Evolutionary conservation across 1,139 yeast genomes (phyloP).

Genomic region (Yamadazyma jaroonii): DNA sequence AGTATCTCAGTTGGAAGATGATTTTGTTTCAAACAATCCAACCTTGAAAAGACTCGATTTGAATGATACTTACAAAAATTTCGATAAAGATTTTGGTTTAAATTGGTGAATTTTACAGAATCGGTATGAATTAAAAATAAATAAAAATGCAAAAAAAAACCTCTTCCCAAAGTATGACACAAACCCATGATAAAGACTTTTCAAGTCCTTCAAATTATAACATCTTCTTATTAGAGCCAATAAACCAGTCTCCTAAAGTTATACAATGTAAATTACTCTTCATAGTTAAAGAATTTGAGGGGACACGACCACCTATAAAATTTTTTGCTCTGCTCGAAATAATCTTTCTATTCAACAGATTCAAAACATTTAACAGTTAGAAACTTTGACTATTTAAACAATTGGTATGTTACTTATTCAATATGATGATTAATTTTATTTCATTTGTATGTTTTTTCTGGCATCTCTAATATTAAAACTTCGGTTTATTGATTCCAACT

Average conservation of each 20-base stretch:
- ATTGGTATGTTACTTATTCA: conserved; percentile 3
- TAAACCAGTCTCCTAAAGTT: too few relatives aligned
- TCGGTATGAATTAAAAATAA: conserved; percentile 7
- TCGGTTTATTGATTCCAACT: conserved; percentile 60
- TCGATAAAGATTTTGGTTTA: conserved; percentile 3
- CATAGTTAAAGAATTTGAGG: too few relatives aligned
- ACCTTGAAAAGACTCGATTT: conserved; percentile 6
- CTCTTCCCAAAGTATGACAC: too few relatives aligned
- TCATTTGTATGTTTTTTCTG: conserved; percentile 54
- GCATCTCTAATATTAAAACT: conserved; percentile 72
- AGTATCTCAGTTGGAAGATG: conserved; percentile 11
- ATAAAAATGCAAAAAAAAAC: too few relatives aligned
- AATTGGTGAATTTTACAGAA: conserved; percentile 3
- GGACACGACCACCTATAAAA: conserved; percentile 6
- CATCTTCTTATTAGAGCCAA: too few relatives aligned
- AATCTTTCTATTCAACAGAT: neutral
- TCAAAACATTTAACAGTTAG: neutral
- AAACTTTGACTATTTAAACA: neutral
- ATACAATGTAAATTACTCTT: too few relatives aligned
- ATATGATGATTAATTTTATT: conserved; percentile 17
- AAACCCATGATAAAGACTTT: too few relatives aligned
- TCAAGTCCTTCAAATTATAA: too few relatives aligned
- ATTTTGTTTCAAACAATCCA: conserved; percentile 6
- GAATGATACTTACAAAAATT: conserved; percentile 2
- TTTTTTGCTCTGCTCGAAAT: conserved; percentile 1